These are phyloP conservation scores for Acacia melanoxylon DNA, from an alignment of 306 rosid genomes.

Conservation along the genomic window DNA sequence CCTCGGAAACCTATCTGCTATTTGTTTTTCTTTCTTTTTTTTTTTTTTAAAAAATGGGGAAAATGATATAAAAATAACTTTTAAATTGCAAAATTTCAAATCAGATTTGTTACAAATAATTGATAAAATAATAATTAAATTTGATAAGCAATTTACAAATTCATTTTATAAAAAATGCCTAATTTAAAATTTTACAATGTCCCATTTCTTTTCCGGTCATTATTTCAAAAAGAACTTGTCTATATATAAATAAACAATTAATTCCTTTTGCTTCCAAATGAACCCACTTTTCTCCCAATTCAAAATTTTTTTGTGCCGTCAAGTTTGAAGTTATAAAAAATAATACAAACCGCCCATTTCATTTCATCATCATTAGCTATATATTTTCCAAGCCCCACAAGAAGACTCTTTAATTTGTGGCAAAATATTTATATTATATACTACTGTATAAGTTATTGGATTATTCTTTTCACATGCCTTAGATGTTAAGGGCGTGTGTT, in stretches of 20 bases:
- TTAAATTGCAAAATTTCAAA: no score
- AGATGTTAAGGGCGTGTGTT: neutral
- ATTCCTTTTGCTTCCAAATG: neutral
- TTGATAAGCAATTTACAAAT: no score
- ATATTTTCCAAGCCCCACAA: neutral
- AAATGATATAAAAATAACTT: no score
- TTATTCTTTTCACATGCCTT: neutral
- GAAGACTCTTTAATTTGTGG: neutral
- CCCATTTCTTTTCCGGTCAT: no score
- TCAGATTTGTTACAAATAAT: no score
- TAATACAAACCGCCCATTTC: neutral
- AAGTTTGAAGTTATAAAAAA: neutral
- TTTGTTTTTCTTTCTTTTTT: neutral
- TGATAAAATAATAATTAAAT: no score
- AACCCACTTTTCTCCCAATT: neutral
- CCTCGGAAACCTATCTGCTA: neutral
- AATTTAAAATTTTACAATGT: no score
- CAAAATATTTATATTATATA: neutral
- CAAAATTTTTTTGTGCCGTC: neutral
- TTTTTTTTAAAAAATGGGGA: no score
- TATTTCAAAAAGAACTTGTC: no score
- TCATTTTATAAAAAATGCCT: no score
- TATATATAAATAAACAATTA: neutral
- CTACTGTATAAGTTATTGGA: neutral
- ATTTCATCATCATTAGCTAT: neutral